Evolutionary conservation across 768 basidiomycete species (phyloP).

Genomic region (Pisolithus albus): DNA sequence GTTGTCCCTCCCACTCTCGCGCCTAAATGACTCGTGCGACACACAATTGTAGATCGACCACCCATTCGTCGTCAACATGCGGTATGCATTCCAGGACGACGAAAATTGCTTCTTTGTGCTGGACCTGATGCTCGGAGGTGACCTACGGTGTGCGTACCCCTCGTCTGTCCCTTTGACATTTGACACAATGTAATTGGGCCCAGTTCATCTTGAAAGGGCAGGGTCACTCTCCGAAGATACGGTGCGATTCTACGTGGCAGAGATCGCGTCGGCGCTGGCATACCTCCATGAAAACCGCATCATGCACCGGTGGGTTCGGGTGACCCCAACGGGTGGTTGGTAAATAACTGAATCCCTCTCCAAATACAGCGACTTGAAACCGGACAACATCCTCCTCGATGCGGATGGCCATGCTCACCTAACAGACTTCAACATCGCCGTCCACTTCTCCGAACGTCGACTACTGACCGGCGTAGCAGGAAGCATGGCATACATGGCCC

Average conservation of each 20-base stretch:
- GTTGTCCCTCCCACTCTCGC: neutral
- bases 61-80: constrained; percentile 88
- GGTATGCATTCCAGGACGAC: constrained; percentile 96
- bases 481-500: constrained; percentile 99
- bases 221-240: constrained; percentile 68
- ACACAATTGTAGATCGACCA: constrained; percentile 78
- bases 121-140: constrained; percentile 95
- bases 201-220: constrained; percentile 85
- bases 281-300: constrained; percentile 91
- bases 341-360: neutral
- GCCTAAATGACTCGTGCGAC: constrained; percentile 5
- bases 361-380: constrained; percentile 77
- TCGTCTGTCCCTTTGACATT: neutral
- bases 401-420: constrained; percentile 94
- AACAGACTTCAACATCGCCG: constrained; percentile 98
- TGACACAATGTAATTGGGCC: constrained; percentile 2
- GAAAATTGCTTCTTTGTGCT: constrained; percentile 98
- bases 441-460: constrained; percentile 86
- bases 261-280: constrained; percentile 80
- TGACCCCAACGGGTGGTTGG: neutral
- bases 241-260: constrained; percentile 84
- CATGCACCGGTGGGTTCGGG: constrained; percentile 76
- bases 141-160: constrained; percentile 72
- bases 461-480: constrained; percentile 88
- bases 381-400: constrained; percentile 95